Conservation (phyloP, 768 basidiomycete genomes). For the Kwoniella dendrophila region DNA sequence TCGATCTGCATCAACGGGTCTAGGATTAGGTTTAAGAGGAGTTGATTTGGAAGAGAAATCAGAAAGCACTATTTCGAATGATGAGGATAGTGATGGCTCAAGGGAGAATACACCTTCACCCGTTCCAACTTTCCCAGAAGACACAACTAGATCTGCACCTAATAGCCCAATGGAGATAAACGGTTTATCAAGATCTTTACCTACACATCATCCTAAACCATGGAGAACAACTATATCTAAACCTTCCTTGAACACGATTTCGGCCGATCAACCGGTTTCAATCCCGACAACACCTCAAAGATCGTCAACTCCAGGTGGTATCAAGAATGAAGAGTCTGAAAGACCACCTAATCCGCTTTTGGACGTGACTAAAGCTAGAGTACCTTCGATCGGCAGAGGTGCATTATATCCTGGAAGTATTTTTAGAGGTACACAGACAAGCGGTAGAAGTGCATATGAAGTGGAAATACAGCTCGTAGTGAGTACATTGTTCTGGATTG, state of each 20-base stretch:
- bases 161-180: neutral
- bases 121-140: neutral
- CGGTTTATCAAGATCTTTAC: constrained; percentile 35
- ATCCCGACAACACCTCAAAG: neutral
- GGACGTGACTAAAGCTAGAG: constrained; percentile 39
- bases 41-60: constrained; percentile 2
- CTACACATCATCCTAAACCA: constrained; percentile 34
- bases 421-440: constrained; percentile 90
- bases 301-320: neutral
- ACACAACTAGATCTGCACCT: neutral
- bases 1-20: neutral
- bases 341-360: constrained; percentile 46
- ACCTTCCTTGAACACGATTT: neutral
- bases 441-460: constrained; percentile 89
- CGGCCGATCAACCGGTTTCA: neutral
- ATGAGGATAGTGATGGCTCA: neutral
- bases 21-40: constrained; percentile 21
- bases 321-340: constrained; percentile 8
- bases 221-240: constrained; percentile 28
- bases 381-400: constrained; percentile 45
- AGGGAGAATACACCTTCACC: constrained; percentile 4
- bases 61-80: neutral
- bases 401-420: constrained; percentile 76
- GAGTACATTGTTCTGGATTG: constrained; percentile 51
- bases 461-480: constrained; percentile 91